Evolutionary conservation across 192 early-diverging fungal genomes (phyloP).

Genomic region (Rhizoclosmatium globosum): DNA sequence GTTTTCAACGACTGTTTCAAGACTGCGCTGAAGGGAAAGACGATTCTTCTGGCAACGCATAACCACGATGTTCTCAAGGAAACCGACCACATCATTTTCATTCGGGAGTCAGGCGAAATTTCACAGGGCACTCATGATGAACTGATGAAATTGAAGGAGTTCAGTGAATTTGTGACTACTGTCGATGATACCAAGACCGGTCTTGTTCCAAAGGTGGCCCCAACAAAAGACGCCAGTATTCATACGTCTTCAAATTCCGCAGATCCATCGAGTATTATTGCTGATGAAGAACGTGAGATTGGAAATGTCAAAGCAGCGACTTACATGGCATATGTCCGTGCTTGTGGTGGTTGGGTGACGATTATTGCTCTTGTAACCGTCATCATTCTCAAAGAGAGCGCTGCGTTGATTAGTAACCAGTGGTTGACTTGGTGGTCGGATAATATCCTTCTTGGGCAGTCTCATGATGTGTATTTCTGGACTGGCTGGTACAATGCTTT

Average conservation of each 20-base stretch:
- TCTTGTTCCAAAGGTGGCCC: not conserved
- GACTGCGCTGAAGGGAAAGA: slow-evolving; percentile 69
- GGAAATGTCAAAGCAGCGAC: slow-evolving; percentile 18
- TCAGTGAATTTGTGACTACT: slow-evolving; percentile 5
- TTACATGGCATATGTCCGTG: not conserved
- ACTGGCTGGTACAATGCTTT: slow-evolving; percentile 29
- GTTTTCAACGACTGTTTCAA: slow-evolving; percentile 75
- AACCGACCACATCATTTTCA: slow-evolving; percentile 25
- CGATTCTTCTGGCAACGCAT: slow-evolving; percentile 23
- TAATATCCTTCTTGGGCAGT: not conserved
- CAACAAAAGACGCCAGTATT: not conserved
- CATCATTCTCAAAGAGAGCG: not conserved
- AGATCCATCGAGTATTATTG: slow-evolving; percentile 1
- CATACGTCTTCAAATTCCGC: not conserved
- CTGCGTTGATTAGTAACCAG: not conserved
- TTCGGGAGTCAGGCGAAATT: slow-evolving; percentile 4
- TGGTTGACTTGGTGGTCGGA: slow-evolving; percentile 32
- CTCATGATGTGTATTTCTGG: slow-evolving; percentile 31
- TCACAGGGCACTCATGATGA: slow-evolving; percentile 19
- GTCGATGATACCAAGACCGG: not conserved
- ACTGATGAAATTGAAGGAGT: not conserved
- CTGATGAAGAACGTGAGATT: slow-evolving; percentile 12
- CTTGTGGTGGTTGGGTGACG: not conserved
- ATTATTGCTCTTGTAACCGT: not conserved
- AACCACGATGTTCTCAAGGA: slow-evolving; percentile 29